Percentiles rank a stretch among this genome's conserved stretches.
These are phyloP conservation scores for Calonectria henricotiae DNA, from an alignment of 2,329 filamentous ascomycete species.

Conservation along the genomic window DNA sequence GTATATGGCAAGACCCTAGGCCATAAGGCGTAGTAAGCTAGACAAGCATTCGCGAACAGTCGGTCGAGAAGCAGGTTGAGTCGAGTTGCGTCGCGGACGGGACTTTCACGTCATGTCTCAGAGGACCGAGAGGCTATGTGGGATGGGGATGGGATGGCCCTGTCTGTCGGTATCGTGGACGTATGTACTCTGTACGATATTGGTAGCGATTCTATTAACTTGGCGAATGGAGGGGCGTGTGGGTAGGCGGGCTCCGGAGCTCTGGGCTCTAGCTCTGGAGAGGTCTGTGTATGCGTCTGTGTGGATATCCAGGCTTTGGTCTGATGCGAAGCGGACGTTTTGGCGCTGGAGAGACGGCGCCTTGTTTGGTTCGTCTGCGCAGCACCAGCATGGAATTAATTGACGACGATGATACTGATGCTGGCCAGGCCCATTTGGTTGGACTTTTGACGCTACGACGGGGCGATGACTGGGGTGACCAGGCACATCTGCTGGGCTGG, in stretches of 20 bases:
- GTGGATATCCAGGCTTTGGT: slow-evolving; percentile 11
- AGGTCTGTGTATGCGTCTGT: slow-evolving; percentile 26
- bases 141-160: slow-evolving; percentile 39
- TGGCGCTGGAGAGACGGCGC: slow-evolving; percentile 34
- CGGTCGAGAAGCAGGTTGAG: slow-evolving; percentile 36
- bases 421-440: slow-evolving; percentile 40
- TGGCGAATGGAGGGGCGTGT: slow-evolving; percentile 17
- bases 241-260: slow-evolving; percentile 9
- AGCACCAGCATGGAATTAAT: slow-evolving; percentile 43
- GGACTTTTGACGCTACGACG: slow-evolving; percentile 44
- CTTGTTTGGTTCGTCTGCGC: slow-evolving; percentile 30
- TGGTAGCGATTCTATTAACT: slow-evolving; percentile 14
- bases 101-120: slow-evolving; percentile 57
- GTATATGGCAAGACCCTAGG: slow-evolving; percentile 53
- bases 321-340: slow-evolving; percentile 32
- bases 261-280: slow-evolving; percentile 1
- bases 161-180: slow-evolving; percentile 41
- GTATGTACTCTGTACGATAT: slow-evolving; percentile 24
- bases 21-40: slow-evolving; percentile 52
- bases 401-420: slow-evolving; percentile 41
- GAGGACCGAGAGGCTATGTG: slow-evolving; percentile 25
- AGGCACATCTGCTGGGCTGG: slow-evolving; percentile 29
- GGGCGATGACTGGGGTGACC: slow-evolving; percentile 41
- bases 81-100: slow-evolving; percentile 38
- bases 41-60: slow-evolving; percentile 44